These are phyloP conservation scores for Cordyceps pruinosa DNA, from an alignment of 2,329 filamentous ascomycete species.

Conservation along the genomic window DNA sequence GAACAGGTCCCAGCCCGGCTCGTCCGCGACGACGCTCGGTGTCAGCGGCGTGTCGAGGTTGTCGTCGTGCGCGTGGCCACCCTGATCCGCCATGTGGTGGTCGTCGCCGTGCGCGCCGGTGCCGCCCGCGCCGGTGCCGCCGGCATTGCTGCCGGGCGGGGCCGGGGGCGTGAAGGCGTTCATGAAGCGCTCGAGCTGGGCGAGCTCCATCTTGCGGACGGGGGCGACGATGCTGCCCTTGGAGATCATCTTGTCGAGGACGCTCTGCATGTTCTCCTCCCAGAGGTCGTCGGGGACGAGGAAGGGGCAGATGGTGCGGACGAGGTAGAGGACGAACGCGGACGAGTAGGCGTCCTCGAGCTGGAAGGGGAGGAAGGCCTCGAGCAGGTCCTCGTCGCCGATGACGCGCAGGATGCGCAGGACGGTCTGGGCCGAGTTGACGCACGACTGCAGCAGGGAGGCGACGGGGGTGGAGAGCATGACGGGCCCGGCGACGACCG, in stretches of 20 bases:
- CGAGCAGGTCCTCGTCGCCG: constrained; percentile 25
- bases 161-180: constrained; percentile 21
- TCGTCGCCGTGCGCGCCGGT: constrained; percentile 5
- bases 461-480: constrained; percentile 21
- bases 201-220: constrained; percentile 29
- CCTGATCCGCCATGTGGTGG: constrained; percentile 14
- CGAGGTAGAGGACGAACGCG: constrained; percentile 31
- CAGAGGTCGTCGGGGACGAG: constrained; percentile 29
- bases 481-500: constrained; percentile 9
- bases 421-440: constrained; percentile 23
- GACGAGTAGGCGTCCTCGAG: constrained; percentile 36
- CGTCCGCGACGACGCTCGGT: constrained; percentile 9
- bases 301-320: constrained; percentile 26
- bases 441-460: constrained; percentile 24
- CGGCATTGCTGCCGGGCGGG: constrained; percentile 8
- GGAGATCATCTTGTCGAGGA: constrained; percentile 30
- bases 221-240: constrained; percentile 33
- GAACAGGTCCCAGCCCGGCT: constrained; percentile 25
- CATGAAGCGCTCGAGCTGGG: constrained; percentile 30
- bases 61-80: constrained; percentile 3
- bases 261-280: constrained; percentile 28
- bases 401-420: constrained; percentile 21
- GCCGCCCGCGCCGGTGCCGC: neutral
- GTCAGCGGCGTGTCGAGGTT: constrained; percentile 11
- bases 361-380: constrained; percentile 34